Percentiles rank a stretch among this genome's conserved stretches.
Conservation (phyloP, 2,329 filamentous ascomycete genomes). For the Apiospora aurea region DNA sequence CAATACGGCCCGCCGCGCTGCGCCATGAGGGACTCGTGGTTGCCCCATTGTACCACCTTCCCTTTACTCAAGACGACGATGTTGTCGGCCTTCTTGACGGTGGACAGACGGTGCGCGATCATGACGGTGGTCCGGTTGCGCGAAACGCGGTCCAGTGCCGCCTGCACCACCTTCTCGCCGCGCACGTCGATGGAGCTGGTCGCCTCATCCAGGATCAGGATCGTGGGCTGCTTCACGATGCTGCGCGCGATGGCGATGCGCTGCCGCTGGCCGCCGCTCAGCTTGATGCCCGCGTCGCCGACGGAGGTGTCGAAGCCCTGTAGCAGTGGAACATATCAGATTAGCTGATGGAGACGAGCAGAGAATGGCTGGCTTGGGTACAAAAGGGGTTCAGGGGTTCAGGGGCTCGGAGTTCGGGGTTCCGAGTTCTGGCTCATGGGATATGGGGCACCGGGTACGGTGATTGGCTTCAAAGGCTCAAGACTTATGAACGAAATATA, state of each 20-base stretch:
- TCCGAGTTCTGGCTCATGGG: neutral
- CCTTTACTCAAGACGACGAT: constrained; percentile 92
- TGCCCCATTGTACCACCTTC: constrained; percentile 87
- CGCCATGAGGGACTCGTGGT: constrained; percentile 79
- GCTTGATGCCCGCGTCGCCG: constrained; percentile 44
- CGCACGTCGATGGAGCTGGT: constrained; percentile 70
- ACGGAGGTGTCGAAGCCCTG: constrained; percentile 70
- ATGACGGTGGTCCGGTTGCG: constrained; percentile 59
- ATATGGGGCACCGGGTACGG: too few species aligned
- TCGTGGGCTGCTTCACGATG: constrained; percentile 68
- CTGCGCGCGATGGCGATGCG: constrained; percentile 71
- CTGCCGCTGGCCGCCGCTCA: constrained; percentile 74
- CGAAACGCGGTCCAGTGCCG: constrained; percentile 56
- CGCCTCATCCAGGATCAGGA: constrained; percentile 73
- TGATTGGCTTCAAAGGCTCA: neutral
- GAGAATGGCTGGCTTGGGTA: neutral
- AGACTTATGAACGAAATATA: neutral
- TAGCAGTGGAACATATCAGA: accelerated
- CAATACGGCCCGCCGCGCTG: constrained; percentile 75
- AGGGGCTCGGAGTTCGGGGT: neutral
- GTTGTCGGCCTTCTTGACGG: constrained; percentile 91
- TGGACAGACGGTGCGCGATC: constrained; percentile 75
- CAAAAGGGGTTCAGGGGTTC: neutral
- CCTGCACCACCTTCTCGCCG: constrained; percentile 65
- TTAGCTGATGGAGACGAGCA: neutral